Base-by-base conservation (phyloP, 768 basidiomycete genomes). In the Tulasnella sp. region DNA sequence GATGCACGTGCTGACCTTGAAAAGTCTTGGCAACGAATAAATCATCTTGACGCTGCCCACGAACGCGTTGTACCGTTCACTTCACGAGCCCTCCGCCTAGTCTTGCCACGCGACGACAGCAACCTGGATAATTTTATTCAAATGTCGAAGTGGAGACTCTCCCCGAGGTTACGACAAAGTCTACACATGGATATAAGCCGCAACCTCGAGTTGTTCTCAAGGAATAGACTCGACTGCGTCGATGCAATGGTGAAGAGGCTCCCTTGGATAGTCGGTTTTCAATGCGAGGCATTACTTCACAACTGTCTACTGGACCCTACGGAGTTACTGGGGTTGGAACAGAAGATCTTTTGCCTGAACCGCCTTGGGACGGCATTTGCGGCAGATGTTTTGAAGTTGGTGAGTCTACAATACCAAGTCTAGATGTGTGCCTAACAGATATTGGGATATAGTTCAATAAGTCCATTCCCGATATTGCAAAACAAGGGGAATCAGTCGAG, bases 241-340 rank as follows among this genome's bases (percentile, higher is more conserved):
- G 69, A 71, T 14, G 65, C 63, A 14, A 73, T 73, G 68, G 61
- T 84, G 40, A 66, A 66, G 29, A 67, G 66, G 3, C 73, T 82
- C 43, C 71, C 75, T 12, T 89, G 84, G 83, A 67, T 71, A 4
- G 73, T 86, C 31, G 83, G 81, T 0, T 91, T 88, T 65, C 88
- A 91, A 67, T 69, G 88, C 27, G 86, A 86, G 65, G 76, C 79
- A 0, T 70, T 87, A 9, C 66, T 90, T 4, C 78, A 72, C 21
- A 84, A 83, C 59, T 76, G 77, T 0, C 67, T 78, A n/a, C 71
- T 89, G 21, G 78, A 80, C 58, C 80, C 84, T 0, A 67, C 68
- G 6, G 83, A 86, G 32, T 41, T 90, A 1, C 64, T 68, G 5
- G 50, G 27, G 14, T 12, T 52, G 32, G 35, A 37, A 15, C 25